Evolutionary conservation across 2,329 filamentous ascomycete genomes (phyloP).

Genomic region (Talaromyces pinophilus): DNA sequence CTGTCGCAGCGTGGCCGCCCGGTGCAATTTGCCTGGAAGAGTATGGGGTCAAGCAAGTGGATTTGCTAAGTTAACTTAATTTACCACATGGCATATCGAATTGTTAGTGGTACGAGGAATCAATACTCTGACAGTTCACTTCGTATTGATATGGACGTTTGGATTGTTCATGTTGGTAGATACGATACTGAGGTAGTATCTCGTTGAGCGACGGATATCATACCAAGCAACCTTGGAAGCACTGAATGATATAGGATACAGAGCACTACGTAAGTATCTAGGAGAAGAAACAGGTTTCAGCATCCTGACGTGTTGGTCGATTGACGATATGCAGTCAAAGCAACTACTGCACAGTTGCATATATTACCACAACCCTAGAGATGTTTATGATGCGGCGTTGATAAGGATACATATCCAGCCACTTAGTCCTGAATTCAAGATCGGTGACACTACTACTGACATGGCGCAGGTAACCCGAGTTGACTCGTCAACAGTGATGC

Average conservation of each 20-base stretch:
- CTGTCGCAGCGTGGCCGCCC: slow-evolving; percentile 22
- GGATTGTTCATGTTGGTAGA: neutral
- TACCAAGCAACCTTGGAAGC: neutral
- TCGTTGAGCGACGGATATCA: neutral
- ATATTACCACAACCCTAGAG: neutral
- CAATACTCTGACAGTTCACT: neutral
- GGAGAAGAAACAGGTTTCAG: neutral
- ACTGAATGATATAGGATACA: neutral
- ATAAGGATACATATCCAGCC: neutral
- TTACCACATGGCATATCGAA: neutral
- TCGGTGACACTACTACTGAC: neutral
- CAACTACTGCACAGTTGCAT: neutral
- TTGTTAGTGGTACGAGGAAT: neutral
- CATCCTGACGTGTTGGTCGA: neutral
- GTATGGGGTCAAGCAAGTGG: neutral
- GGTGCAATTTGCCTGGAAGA: slow-evolving; percentile 7
- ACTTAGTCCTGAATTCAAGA: neutral
- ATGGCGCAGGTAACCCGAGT: neutral
- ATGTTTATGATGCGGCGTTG: neutral
- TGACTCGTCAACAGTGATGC: neutral
- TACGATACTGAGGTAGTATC: neutral
- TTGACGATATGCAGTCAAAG: neutral
- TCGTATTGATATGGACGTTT: neutral
- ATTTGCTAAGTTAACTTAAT: neutral
- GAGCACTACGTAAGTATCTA: neutral